Evolutionary conservation across 2,329 filamentous ascomycete genomes (phyloP).

Genomic region (Pestalotiopsis sp.): DNA sequence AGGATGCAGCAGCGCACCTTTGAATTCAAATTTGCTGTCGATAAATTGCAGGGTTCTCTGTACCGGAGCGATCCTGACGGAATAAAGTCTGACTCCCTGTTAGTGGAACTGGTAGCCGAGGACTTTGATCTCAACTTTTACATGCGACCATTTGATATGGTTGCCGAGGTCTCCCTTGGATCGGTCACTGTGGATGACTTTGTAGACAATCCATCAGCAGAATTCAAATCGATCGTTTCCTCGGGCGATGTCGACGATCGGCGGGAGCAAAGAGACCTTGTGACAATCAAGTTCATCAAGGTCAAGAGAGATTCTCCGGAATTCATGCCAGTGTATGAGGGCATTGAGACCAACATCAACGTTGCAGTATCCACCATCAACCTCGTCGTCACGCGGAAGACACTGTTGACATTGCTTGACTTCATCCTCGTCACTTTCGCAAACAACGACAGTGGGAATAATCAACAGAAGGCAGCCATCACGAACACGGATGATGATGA

Average conservation of each 20-base stretch:
- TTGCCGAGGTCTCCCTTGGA: constrained; percentile 84
- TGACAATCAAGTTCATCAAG: constrained; percentile 85
- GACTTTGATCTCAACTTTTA: constrained; percentile 87
- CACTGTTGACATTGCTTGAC: constrained; percentile 87
- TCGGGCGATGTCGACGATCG: constrained; percentile 75
- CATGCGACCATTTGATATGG: constrained; percentile 88
- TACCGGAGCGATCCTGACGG: constrained; percentile 84
- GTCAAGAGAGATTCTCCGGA: constrained; percentile 92
- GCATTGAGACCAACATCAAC: constrained; percentile 90
- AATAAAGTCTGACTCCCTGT: constrained; percentile 73
- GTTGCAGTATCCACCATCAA: constrained; percentile 95
- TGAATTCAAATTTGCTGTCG: constrained; percentile 95
- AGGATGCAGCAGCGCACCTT: constrained; percentile 89
- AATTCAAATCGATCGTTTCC: constrained; percentile 98
- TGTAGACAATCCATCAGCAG: constrained; percentile 82
- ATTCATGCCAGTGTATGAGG: constrained; percentile 88
- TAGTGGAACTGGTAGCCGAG: constrained; percentile 91
- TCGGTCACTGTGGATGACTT: constrained; percentile 92
- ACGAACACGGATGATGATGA: constrained; percentile 34
- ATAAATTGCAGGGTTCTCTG: constrained; percentile 89
- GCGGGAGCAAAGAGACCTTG: constrained; percentile 76
- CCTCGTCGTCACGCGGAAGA: constrained; percentile 89
- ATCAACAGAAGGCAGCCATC: constrained; percentile 31
- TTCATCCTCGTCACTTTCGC: constrained; percentile 95
- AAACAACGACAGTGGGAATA: constrained; percentile 45